Evolutionary conservation across 495 filamentous ascomycete genomes (phyloP).

Genomic region (Cryomyces minteri): DNA sequence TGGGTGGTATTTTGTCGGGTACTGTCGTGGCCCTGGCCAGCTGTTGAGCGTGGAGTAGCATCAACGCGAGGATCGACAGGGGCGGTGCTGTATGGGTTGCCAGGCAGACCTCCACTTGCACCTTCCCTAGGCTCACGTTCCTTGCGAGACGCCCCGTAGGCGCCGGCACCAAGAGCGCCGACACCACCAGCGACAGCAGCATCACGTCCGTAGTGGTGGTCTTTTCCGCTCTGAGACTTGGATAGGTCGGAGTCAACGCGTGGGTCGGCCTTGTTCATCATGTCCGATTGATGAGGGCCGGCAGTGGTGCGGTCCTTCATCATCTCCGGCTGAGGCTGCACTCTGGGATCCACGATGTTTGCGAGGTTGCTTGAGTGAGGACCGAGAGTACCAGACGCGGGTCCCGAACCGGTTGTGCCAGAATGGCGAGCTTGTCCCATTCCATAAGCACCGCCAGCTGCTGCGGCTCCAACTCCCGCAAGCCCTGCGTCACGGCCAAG

Average conservation of each 20-base stretch:
- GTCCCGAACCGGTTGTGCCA: constrained; percentile 6
- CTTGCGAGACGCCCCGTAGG: constrained; percentile 1
- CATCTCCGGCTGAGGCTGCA: constrained; percentile 12
- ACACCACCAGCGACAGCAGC: constrained; percentile 10
- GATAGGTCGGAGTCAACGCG: background rate
- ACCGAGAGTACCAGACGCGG: constrained; percentile 8
- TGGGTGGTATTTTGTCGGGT: background rate
- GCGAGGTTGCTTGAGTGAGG: constrained; percentile 10
- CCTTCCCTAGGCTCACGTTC: background rate
- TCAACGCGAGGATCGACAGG: background rate
- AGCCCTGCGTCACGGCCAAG: constrained; percentile 12
- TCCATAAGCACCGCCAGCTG: constrained; percentile 1
- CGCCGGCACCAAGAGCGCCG: constrained; percentile 1
- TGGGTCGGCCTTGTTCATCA: constrained; percentile 9
- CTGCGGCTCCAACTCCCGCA: constrained; percentile 7
- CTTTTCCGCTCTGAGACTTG: background rate
- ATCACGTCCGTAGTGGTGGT: constrained; percentile 16
- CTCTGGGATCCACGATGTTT: constrained; percentile 12
- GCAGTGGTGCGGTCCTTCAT: constrained; percentile 6
- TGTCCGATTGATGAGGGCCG: constrained; percentile 6
- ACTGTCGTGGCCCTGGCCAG: no score
- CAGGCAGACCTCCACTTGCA: background rate
- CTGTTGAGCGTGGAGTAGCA: background rate
- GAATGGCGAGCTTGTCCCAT: background rate
- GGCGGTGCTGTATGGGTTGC: background rate